Evolutionary conservation across 164 flowering plant species (phyloP), one percentile per base, ranked within the genome.

Genomic region (Vitis riparia): DNA sequence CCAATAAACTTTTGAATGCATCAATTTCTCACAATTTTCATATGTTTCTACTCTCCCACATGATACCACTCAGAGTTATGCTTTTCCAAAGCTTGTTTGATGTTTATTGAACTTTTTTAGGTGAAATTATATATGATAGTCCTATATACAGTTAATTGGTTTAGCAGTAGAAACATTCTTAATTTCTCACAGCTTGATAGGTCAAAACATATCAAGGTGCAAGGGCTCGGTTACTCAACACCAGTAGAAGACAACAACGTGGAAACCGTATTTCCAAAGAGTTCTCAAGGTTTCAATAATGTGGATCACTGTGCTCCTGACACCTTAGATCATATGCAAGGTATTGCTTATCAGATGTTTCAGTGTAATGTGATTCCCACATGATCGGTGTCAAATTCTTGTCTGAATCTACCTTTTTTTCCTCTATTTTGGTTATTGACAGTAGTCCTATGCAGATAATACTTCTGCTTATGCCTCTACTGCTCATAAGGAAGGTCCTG

Each of bases 121-220:
- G 19, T 12, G 55, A 12, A 8, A 17, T 47, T 49, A 8, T 12
- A 14, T 27, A 15, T 68, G 32, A 52, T 32, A n/a, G 49, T 60
- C 37, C 27, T 57, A 16, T 66, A 55, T 56, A 52, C 27, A 12
- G 10, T 11, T 30, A 53, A 51, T 47, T 56, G 11, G 29, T 71
- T 59, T 51, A 32, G 51, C 48, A 47, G 44, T 27, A 59, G 61
- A 76, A 74, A 65, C 56, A 75, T 74, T 84, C 80, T 85, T 77
- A 82, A 82, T 75, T 73, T 79, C 73, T 73, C 57, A 68, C 91
- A 93, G 97, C 72, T 75, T 81, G 76, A 76, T 78, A 83, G 85
- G 84, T 76, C 76, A 68, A 30, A 53, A 61, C 73, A 64, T 73
- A 59, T 55, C 71, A 73, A 67, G 30, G 63, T 68, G 47, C 70